Base-by-base conservation (phyloP, 2,329 filamentous ascomycete species). In the Aaosphaeria arxii region DNA sequence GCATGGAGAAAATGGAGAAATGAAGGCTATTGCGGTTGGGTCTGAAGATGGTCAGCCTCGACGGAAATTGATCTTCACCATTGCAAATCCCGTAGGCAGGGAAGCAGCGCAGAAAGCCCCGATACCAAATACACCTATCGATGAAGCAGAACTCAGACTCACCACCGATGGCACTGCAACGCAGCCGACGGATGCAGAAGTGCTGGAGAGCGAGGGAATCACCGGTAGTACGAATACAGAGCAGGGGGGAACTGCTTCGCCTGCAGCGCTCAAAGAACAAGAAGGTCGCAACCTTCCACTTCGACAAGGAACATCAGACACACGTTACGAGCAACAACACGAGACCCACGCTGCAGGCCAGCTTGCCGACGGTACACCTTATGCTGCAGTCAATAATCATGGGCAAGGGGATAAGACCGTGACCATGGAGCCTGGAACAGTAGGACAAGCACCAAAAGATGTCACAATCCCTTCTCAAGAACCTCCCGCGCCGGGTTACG, bases 381-480 rank as follows among this genome's bases (percentile, higher is more conserved):
- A 70, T 13, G 57, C 59, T 5, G 67, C 71, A 4, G 57, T 67
- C 5, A 67, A 69, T 24, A 61, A 71, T 45, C 71, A 76, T 49
- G 72, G 71, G 11, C 58, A 72, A 50, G 74, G 75, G 44, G 73
- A 75, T 48, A 72, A 71, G 55, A 72, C 71, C 11, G 63, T 66
- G 6, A 70, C 74, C 5, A 75, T 77, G 67, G 76, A 78, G 52
- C 73, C 76, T 11, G 59, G 60, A 44, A 78, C 75, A 7, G 67
- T 78, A 29, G 74, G 75, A 3, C 76, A 78, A 55, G 75, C 74
- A 43, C 71, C 74, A 6, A 78, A 78, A 57, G 74, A 77, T 43
- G 70, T 72, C 32, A 64, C 71, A 1, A 57, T 73, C 3, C 59
- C 62, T 44, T 60, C 62, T 7, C 60, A 67, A 43, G 62, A 72